Evolutionary conservation across 2,329 filamentous ascomycete species (phyloP), one percentile per base, ranked within the genome.

Genomic region (Coniochaeta pulveracea): DNA sequence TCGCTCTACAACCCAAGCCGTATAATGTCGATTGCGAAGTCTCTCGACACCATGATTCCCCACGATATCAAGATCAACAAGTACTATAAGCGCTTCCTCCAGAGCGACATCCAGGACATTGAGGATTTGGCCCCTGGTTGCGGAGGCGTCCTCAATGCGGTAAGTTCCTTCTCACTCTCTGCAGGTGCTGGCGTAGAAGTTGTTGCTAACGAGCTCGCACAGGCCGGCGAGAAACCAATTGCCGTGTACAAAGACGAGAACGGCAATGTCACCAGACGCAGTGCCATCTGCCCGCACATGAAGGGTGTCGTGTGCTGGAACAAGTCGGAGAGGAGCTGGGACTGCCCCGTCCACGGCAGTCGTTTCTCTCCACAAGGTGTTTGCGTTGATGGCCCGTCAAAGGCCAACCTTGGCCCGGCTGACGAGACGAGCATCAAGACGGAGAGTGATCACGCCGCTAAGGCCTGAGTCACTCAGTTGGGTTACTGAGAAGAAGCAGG

Each of bases 261-360:
- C 0, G 68, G 68, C 0, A 56, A 66, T 18, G 54, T 69, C 2
- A 58, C 58, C 19, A 61, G 60, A 42, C 64, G 67, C 47, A 70
- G 61, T 27, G 70, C 68, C 0, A 35, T 76, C 1, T 76, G 69
- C 40, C 69, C 71, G 5, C 68, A 75, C 42, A 39, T 74, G 49
- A 60, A 68, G 36, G 69, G 65, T 1, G 63, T 74, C 0, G 58
- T 74, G 0, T 69, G 65, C 46, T 75, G 69, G 69, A 75, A 75
- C 38, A 41, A 49, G 5, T 51, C 52, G 0, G 66, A 72, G 49
- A 68, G 66, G 51, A 64, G 57, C 33, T 72, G 61, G 51, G 69
- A 74, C 47, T 74, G 69, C 40, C 69, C 69, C 0, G 49, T 62
- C 0, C 59, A 63, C 37, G 59, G 60, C 2, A 62, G 57, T 34